Evolutionary conservation across 768 basidiomycete genomes (phyloP), one percentile per base, ranked within the genome.

Genomic region (Podaxis sp.): DNA sequence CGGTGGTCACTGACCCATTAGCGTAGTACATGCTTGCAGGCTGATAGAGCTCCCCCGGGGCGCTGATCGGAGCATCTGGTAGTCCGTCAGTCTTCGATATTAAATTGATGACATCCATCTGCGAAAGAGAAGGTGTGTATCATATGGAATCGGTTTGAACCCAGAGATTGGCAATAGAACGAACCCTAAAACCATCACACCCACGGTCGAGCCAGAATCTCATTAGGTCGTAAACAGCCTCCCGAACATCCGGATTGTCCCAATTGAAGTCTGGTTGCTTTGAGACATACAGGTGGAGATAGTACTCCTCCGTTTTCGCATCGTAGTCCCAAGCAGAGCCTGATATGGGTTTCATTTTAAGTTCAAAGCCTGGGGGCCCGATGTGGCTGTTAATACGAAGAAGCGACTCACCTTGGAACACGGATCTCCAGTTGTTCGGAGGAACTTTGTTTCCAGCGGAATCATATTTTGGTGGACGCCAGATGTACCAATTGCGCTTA

Each of bases 211-310:
- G 77, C 90, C 89, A 91, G 69, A 89, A 91, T 48, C 74, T 73
- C 88, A 91, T 88, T 51, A 86, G 69, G 37, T 87, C 84, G 74
- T 79, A 87, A 1, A 89, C 79, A 7, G 86, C 83, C 60, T 80
- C 76, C 6, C 86, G 77, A 1, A 88, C 83, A 6, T 80, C 79
- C 0, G 82, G 79, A 65, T 90, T 88, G 56, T 90, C 87, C 89
- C 88, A 91, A 70, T 93, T 91, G 15, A 91, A 72, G 69, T 91
- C 91, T 0, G 89, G 90, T 74, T 90, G 89, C 68, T 89, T 82
- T 8, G 78, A 69, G 58, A 83, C 75, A 73, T 84, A 92, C 1
- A 90, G 67, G 72, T 91, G 89, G 59, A 91, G 82, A 70, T 90
- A 90, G 66, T 88, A 91, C 73, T 91, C 88, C 20, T 84, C 75